Conservation (phyloP, 495 filamentous ascomycete species). For the Rhypophila decipiens region DNA sequence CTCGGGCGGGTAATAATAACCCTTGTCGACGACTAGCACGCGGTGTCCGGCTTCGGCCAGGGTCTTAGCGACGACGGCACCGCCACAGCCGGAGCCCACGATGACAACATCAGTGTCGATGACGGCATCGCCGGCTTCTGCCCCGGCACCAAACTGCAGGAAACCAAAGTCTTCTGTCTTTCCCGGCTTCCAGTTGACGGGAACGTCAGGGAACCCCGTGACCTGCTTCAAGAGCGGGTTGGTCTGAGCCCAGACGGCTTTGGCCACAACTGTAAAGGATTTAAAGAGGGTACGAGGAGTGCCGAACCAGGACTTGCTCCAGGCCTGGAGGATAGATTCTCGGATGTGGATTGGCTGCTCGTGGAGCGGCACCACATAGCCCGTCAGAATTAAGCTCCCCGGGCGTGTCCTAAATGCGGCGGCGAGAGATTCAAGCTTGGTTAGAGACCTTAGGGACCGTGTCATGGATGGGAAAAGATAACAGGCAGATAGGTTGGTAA, state of each 20-base stretch:
- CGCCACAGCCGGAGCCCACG: slow-evolving; percentile 82
- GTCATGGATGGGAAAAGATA: no score
- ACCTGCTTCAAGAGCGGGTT: slow-evolving; percentile 51
- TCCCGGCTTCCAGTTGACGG: slow-evolving; percentile 53
- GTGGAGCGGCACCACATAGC: slow-evolving; percentile 55
- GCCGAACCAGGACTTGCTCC: slow-evolving; percentile 52
- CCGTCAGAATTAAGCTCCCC: slow-evolving; percentile 62
- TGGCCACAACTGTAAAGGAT: slow-evolving; percentile 47
- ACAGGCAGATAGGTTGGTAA: no score
- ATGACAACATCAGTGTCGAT: slow-evolving; percentile 79
- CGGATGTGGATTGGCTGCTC: slow-evolving; percentile 56
- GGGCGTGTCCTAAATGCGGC: slow-evolving; percentile 56
- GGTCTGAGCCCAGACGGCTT: slow-evolving; percentile 52
- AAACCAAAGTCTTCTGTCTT: slow-evolving; percentile 43
- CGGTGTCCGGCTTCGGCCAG: slow-evolving; percentile 63
- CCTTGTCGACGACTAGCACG: slow-evolving; percentile 80
- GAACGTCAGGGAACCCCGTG: slow-evolving; percentile 57
- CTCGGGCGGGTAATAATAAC: slow-evolving; percentile 62
- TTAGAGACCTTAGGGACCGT: no score
- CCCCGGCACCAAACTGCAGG: slow-evolving; percentile 41
- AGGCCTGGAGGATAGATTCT: slow-evolving; percentile 53
- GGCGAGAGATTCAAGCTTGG: no score
- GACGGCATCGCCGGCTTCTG: slow-evolving; percentile 22
- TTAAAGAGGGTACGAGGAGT: slow-evolving; percentile 53
- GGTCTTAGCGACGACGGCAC: slow-evolving; percentile 75